These are phyloP conservation scores for Caulochytrium protostelioides DNA, from an alignment of 371 early-diverging fungal species.

Conservation along the genomic window DNA sequence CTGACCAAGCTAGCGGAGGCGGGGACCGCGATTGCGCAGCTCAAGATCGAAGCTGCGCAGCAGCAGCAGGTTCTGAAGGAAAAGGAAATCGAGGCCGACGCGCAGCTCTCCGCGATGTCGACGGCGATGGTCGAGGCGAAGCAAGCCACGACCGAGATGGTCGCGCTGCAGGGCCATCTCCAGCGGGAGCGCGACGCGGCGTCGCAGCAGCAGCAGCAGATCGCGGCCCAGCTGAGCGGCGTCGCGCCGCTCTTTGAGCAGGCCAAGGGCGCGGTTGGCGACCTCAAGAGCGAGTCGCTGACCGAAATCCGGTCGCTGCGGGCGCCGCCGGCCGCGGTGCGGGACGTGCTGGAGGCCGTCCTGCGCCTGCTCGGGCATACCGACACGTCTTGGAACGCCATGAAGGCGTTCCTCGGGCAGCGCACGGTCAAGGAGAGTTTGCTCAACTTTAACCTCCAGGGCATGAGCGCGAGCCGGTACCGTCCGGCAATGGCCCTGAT, in stretches of 20 bases:
- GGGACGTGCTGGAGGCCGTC: conserved; percentile 35
- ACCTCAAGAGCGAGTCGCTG: conserved; percentile 25
- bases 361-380: conserved; percentile 29
- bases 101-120: conserved; percentile 23
- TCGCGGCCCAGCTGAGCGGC: conserved; percentile 24
- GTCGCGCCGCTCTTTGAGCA: conserved; percentile 25
- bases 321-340: conserved; percentile 33
- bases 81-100: conserved; percentile 26
- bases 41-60: too few species aligned
- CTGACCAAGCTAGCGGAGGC: too few species aligned
- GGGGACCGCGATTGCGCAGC: too few species aligned
- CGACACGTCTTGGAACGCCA: conserved; percentile 34
- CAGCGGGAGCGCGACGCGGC: conserved; percentile 20
- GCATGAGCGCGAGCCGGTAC: too few species aligned
- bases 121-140: conserved; percentile 25
- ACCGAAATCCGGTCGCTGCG: conserved; percentile 34
- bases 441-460: conserved; percentile 28
- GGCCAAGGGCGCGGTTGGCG: conserved; percentile 29
- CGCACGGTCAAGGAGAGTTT: conserved; percentile 33
- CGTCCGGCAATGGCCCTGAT: too few species aligned
- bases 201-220: conserved; percentile 12
- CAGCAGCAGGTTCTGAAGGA: too few species aligned
- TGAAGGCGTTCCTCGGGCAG: conserved; percentile 35
- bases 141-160: conserved; percentile 30
- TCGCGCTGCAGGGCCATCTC: conserved; percentile 13